Percentiles rank a stretch among this genome's conserved stretches.
These are phyloP conservation scores for Aspergillus panamensis DNA, from an alignment of 495 filamentous ascomycete genomes.

Conservation along the genomic window DNA sequence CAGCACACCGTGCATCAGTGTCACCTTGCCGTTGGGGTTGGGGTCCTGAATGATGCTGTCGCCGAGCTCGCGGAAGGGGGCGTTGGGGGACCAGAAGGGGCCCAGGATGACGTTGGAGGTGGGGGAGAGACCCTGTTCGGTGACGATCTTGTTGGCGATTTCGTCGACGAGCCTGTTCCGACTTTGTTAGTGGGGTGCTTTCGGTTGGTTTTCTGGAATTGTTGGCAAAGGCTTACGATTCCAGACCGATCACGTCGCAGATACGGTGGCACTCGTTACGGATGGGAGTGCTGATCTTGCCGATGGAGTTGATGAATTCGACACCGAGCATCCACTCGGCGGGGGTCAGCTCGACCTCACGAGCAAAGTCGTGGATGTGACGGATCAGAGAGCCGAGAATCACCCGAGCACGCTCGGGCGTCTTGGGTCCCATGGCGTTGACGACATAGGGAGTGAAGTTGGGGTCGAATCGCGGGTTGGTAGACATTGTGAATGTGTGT, in stretches of 20 bases:
- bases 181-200: too few relatives aligned
- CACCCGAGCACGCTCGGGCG: constrained; percentile 61
- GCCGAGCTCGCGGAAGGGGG: constrained; percentile 70
- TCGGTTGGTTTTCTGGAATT: too few relatives aligned
- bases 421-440: constrained; percentile 72
- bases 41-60: constrained; percentile 67
- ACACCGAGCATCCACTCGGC: constrained; percentile 81
- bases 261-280: constrained; percentile 76
- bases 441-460: constrained; percentile 73
- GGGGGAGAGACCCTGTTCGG: constrained; percentile 63
- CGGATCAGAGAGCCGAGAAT: constrained; percentile 64
- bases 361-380: constrained; percentile 80
- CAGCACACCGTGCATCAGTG: constrained; percentile 73
- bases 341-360: constrained; percentile 73
- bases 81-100: constrained; percentile 84
- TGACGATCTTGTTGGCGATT: constrained; percentile 76
- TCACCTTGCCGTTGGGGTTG: constrained; percentile 59
- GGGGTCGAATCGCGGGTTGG: constrained; percentile 57
- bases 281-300: constrained; percentile 53
- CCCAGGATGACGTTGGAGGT: constrained; percentile 82
- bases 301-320: constrained; percentile 54
- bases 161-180: constrained; percentile 73
- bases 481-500: constrained; percentile 28
- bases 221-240: constrained; percentile 58
- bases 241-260: constrained; percentile 75